Evolutionary conservation across 495 filamentous ascomycete genomes (phyloP).

Genomic region (Talaromyces ruber): DNA sequence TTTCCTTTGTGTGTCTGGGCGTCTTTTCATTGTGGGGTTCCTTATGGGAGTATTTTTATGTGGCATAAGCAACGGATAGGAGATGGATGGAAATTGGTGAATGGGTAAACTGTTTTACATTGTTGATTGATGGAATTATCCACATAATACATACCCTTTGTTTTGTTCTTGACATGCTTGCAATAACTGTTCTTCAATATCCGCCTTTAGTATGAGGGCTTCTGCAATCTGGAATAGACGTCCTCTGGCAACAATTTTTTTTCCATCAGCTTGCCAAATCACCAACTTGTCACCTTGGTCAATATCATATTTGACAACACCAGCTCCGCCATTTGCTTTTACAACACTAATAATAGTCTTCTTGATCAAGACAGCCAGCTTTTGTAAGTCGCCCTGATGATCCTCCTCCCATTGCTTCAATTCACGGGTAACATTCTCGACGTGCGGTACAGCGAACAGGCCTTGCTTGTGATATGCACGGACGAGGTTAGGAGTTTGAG

Average conservation of each 20-base stretch:
- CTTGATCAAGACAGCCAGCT: conserved; percentile 24
- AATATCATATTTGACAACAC: not conserved
- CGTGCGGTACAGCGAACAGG: conserved; percentile 24
- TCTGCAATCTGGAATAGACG: not conserved
- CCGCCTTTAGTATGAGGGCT: not conserved
- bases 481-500: conserved; percentile 39
- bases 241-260: not conserved
- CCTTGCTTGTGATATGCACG: conserved; percentile 37
- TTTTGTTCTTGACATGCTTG: not conserved
- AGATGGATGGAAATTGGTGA: not conserved
- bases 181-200: not conserved
- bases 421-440: conserved; percentile 26
- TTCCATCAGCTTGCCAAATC: not conserved
- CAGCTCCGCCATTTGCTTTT: not conserved
- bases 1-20: not conserved
- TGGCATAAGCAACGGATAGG: not conserved
- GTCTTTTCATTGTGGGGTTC: not conserved
- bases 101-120: not conserved
- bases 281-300: not conserved
- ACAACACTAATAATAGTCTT: conserved; percentile 22
- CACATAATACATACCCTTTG: not conserved
- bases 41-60: not conserved
- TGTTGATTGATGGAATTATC: conserved; percentile 1
- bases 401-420: conserved; percentile 29
- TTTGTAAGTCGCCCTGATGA: conserved; percentile 23